phyloP scores from a whole-genome alignment of 2,329 filamentous ascomycete genomes.

The Aspergillus fischeri region DNA sequence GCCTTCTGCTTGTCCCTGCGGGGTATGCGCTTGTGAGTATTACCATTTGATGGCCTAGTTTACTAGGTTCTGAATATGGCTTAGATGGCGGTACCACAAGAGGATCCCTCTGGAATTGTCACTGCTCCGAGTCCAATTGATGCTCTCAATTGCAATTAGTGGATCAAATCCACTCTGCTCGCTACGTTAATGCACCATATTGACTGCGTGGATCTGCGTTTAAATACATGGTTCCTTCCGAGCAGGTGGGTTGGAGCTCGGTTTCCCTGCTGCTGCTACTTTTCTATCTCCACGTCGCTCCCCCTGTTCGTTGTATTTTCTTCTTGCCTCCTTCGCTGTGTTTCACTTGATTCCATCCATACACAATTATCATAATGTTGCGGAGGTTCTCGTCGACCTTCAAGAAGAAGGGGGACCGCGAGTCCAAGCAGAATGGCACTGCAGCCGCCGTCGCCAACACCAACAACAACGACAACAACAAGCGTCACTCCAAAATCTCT shows the following conservation, averaged over 20 bases:
- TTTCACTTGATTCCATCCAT: neutral
- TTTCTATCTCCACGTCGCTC: neutral
- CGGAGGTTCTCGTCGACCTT: constrained; percentile 39
- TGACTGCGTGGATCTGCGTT: neutral
- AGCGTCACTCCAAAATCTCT: constrained; percentile 31
- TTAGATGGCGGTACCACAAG: neutral
- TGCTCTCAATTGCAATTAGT: neutral
- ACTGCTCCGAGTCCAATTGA: neutral
- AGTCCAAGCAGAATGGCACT: constrained; percentile 28
- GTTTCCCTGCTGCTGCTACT: neutral
- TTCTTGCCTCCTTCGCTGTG: neutral
- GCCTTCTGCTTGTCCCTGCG: neutral
- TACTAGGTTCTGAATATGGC: neutral
- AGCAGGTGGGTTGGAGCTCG: neutral
- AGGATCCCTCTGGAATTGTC: neutral
- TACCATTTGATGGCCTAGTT: neutral
- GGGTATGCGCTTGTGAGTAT: neutral
- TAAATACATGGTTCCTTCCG: neutral
- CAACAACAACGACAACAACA: constrained; percentile 17
- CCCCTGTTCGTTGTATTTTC: neutral
- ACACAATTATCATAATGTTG: constrained; percentile 30
- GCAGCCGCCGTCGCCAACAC: constrained; percentile 20
- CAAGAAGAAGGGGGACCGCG: constrained; percentile 35
- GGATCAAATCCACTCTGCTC: neutral
- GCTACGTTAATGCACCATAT: neutral